phyloP scores from a whole-genome alignment of 495 filamentous ascomycete genomes.

The Daldinia childiae region DNA sequence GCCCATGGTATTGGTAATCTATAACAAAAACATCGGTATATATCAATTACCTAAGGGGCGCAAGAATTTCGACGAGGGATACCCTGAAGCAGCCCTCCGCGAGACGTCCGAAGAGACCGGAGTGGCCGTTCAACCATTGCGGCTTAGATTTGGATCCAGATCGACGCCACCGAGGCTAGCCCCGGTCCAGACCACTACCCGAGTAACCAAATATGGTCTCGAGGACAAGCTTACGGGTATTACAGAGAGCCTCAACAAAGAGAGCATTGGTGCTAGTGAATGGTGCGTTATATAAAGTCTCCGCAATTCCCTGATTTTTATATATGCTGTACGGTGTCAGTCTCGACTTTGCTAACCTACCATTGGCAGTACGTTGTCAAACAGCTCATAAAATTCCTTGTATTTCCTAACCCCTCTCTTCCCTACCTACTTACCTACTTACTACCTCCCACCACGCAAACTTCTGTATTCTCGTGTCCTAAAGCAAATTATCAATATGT shows the following conservation, averaged over 20 bases:
- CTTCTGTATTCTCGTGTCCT: neutral
- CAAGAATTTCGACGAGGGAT: slow-evolving; percentile 56
- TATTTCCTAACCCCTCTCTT: neutral
- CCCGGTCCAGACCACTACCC: slow-evolving; percentile 17
- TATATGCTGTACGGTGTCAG: slow-evolving; percentile 12
- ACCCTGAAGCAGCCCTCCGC: slow-evolving; percentile 53
- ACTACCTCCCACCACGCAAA: no score
- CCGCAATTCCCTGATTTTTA: slow-evolving; percentile 1
- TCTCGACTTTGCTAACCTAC: slow-evolving; percentile 18
- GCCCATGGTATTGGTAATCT: slow-evolving; percentile 51
- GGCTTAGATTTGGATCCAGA: slow-evolving; percentile 50
- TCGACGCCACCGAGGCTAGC: slow-evolving; percentile 42
- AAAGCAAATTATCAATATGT: slow-evolving; percentile 22
- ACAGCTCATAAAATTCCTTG: neutral
- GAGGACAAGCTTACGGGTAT: slow-evolving; percentile 43
- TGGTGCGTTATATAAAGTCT: slow-evolving; percentile 34
- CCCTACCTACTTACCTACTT: no score
- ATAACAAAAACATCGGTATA: slow-evolving; percentile 55
- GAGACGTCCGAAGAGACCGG: slow-evolving; percentile 60
- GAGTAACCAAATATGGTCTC: slow-evolving; percentile 25
- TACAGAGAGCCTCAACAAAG: slow-evolving; percentile 43
- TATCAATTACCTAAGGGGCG: slow-evolving; percentile 59
- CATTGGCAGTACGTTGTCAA: slow-evolving; percentile 25
- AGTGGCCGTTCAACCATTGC: slow-evolving; percentile 47
- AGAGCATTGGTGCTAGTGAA: slow-evolving; percentile 46